These are phyloP conservation scores for Macaranga tanarius DNA, from an alignment of 441 rosid genomes.

Conservation along the genomic window DNA sequence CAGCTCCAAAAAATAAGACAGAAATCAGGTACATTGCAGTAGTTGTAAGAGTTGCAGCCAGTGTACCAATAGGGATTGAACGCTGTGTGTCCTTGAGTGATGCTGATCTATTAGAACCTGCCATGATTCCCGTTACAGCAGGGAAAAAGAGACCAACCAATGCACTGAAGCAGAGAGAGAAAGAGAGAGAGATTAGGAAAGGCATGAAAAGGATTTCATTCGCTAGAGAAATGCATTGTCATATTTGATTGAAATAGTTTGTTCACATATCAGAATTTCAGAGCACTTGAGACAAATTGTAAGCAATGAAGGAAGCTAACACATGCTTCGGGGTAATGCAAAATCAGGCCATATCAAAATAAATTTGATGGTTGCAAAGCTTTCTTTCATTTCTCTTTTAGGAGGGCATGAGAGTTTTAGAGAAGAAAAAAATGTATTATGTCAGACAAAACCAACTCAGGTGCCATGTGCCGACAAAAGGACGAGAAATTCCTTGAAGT, in stretches of 20 bases:
- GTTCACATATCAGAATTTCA: neutral
- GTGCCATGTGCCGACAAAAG: no score
- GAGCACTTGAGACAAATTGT: neutral
- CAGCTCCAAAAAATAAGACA: slow-evolving; percentile 81
- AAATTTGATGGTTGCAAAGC: neutral
- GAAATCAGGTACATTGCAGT: slow-evolving; percentile 71
- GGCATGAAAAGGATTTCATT: neutral
- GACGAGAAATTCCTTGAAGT: neutral
- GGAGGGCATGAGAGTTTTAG: neutral
- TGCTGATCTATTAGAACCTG: slow-evolving; percentile 98
- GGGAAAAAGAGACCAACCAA: slow-evolving; percentile 99
- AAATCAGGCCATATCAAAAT: neutral
- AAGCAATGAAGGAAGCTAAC: neutral
- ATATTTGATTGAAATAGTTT: slow-evolving; percentile 3
- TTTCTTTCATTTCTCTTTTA: neutral
- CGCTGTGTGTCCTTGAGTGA: slow-evolving; percentile 96
- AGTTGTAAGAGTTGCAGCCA: slow-evolving; percentile 91
- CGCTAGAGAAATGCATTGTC: neutral
- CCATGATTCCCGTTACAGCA: slow-evolving; percentile 99
- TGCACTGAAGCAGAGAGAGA: slow-evolving; percentile 53
- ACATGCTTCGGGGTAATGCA: slow-evolving; percentile 2
- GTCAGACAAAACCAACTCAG: neutral
- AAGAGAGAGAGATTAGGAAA: slow-evolving; percentile 27
- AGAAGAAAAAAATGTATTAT: neutral
- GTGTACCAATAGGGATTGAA: slow-evolving; percentile 92